phyloP scores from a whole-genome alignment of 306 rosid genomes.

The Fagus crenata region DNA sequence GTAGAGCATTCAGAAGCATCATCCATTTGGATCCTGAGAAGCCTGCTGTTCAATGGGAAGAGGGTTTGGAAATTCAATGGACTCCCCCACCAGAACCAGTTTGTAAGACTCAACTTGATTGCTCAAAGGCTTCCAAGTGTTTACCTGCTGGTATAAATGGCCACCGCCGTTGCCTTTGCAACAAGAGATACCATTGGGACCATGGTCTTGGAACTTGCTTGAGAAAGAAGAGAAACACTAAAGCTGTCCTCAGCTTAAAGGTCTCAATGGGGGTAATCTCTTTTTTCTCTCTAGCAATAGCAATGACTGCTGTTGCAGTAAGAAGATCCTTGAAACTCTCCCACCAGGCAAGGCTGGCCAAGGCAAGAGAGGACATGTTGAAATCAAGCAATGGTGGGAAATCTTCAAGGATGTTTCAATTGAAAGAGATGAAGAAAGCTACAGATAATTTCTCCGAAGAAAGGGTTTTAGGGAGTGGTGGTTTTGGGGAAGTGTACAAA shows the following conservation, averaged over 20 bases:
- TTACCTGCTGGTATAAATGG: constrained; percentile 30
- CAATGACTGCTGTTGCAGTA: constrained; percentile 35
- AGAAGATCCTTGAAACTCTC: constrained; percentile 43
- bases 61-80: constrained; percentile 94
- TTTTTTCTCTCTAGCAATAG: constrained; percentile 48
- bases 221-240: constrained; percentile 42
- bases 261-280: constrained; percentile 43
- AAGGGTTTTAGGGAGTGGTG: constrained; percentile 76
- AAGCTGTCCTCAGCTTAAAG: constrained; percentile 43
- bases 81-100: constrained; percentile 65
- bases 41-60: constrained; percentile 75
- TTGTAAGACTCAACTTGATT: constrained; percentile 66
- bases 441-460: constrained; percentile 68
- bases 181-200: constrained; percentile 60
- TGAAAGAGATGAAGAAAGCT: constrained; percentile 83
- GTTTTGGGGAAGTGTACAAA: constrained; percentile 89
- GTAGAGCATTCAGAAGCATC: constrained; percentile 84
- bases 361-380: constrained; percentile 59
- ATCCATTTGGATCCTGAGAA: constrained; percentile 56
- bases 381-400: constrained; percentile 53
- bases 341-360: constrained; percentile 43
- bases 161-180: constrained; percentile 62
- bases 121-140: constrained; percentile 59
- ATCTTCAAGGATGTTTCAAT: constrained; percentile 58
- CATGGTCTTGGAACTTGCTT: constrained; percentile 54